Base-by-base conservation (phyloP, 2,329 filamentous ascomycete species). In the Coniochaeta sp. region DNA sequence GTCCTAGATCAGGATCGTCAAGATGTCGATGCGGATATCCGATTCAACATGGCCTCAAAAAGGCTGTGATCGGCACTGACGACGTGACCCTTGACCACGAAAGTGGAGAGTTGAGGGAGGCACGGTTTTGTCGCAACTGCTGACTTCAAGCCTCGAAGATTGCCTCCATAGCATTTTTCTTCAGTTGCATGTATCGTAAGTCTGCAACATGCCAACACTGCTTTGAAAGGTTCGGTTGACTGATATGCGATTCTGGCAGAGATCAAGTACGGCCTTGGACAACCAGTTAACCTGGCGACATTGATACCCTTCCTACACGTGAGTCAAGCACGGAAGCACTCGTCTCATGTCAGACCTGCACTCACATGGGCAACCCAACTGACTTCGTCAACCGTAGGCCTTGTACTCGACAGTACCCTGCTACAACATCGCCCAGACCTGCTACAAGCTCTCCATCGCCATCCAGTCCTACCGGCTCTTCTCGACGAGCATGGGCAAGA, bases 361-460 rank as follows among this genome's bases (percentile, higher is more conserved):
- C 9, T 38, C 24, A 2, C 3, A n/a, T 16, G 38, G 14, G 12
- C n/a, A 26, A 24, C 16, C 10, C 28, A 10, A n/a, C 14, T n/a
- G 16, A 12, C 19, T 59, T 22, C 38, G 12, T 16, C 19, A 2
- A 30, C n/a, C 26, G 68, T 10, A 40, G 62, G 63, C 62, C 2
- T 63, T 70, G 3, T 70, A 65, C 62, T 62, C 64, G n/a, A 69
- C 67, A 2, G 63, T 69, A 40, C 62, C 65, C 2, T 55, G 64
- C 19, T 70, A 70, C 61, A 67, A 66, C 58, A 42, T 68, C 16
- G 58, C 66, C 10, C 63, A 69, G 44, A 61, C 63, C 10, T 58
- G 68, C 36, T 67, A 64, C 62, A 70, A 70, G 28, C 62, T 70
- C 8, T 70, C 68, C 50, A 69, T 70, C 62, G 64, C 67, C 16